A percentile compares a stretch with the other conserved stretches of the same genome.
These are phyloP conservation scores for Leishmania tarentolae DNA, from an alignment of 208 protist species.

Conservation along the genomic window DNA sequence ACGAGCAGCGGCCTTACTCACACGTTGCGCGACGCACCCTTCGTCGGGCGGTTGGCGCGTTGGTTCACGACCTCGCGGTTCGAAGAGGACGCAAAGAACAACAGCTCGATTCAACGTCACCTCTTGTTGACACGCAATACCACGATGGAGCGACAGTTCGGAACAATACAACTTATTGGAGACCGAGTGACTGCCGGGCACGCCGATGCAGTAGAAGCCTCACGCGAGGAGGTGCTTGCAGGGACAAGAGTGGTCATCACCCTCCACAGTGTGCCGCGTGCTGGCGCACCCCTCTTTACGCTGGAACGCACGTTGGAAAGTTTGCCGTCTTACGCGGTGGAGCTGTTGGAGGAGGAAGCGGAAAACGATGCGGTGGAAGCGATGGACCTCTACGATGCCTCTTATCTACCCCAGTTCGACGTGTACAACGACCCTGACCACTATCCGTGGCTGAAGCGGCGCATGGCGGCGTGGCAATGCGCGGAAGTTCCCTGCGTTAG, in stretches of 20 bases:
- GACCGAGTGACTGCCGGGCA: conserved; percentile 3
- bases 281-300: conserved; percentile 12
- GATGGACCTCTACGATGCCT: conserved; percentile 18
- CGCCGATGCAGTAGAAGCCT: not conserved
- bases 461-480: conserved; percentile 26
- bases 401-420: conserved; percentile 31
- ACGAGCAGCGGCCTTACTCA: conserved; percentile 77
- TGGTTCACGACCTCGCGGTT: conserved; percentile 19
- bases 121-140: conserved; percentile 31
- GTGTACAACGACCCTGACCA: conserved; percentile 40
- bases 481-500: conserved; percentile 36
- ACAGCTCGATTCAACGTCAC: conserved; percentile 27
- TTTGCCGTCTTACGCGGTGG: conserved; percentile 32
- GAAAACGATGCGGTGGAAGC: conserved; percentile 3
- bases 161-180: conserved; percentile 33
- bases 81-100: conserved; percentile 7
- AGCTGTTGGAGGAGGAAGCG: conserved; percentile 6
- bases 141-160: conserved; percentile 36
- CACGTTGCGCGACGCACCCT: conserved; percentile 20
- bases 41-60: conserved; percentile 25
- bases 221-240: conserved; percentile 11
- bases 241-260: conserved; percentile 24
- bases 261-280: conserved; percentile 10
- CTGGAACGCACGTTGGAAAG: conserved; percentile 16
- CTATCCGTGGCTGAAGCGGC: conserved; percentile 43